Conservation (phyloP, 192 early-diverging fungal species). For the Coemansia pectinata region DNA sequence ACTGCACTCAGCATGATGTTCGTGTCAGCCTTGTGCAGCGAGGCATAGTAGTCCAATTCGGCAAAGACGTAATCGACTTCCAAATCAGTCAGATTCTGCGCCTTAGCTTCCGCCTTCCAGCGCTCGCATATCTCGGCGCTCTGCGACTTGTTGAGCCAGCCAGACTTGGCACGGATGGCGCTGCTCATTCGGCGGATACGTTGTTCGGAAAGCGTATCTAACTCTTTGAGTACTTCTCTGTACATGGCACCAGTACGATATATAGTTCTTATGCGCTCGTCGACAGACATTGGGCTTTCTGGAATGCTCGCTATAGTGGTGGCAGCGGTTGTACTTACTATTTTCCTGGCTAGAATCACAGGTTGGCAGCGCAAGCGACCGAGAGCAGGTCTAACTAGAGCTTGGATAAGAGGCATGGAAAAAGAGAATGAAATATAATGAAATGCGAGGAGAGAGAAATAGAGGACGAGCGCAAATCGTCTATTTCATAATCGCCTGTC, state of each 20-base stretch:
- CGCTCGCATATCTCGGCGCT: slow-evolving; percentile 26
- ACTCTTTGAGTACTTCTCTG: not conserved
- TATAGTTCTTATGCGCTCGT: not conserved
- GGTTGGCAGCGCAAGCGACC: too few species aligned
- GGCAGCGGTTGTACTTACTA: too few species aligned
- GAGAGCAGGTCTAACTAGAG: not conserved
- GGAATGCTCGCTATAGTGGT: not conserved
- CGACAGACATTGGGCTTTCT: not conserved
- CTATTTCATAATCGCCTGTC: not conserved
- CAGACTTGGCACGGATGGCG: slow-evolving; percentile 52
- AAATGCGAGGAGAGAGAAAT: not conserved
- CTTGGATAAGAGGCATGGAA: not conserved
- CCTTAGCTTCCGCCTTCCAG: slow-evolving; percentile 11
- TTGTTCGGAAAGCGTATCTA: slow-evolving; percentile 20
- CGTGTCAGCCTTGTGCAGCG: slow-evolving; percentile 25
- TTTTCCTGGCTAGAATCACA: too few species aligned
- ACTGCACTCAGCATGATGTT: slow-evolving; percentile 23
- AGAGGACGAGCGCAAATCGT: not conserved
- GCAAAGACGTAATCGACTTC: slow-evolving; percentile 48
- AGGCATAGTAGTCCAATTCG: slow-evolving; percentile 43
- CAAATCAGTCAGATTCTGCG: slow-evolving; percentile 12
- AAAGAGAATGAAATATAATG: not conserved
- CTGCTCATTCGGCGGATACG: slow-evolving; percentile 32
- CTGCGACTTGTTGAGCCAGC: slow-evolving; percentile 43
- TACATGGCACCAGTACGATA: slow-evolving; percentile 8